A percentile compares a stretch with the other conserved stretches of the same genome.
Conservation (phyloP, 805 yeast genomes). For the Lachancea thermotolerans region DNA sequence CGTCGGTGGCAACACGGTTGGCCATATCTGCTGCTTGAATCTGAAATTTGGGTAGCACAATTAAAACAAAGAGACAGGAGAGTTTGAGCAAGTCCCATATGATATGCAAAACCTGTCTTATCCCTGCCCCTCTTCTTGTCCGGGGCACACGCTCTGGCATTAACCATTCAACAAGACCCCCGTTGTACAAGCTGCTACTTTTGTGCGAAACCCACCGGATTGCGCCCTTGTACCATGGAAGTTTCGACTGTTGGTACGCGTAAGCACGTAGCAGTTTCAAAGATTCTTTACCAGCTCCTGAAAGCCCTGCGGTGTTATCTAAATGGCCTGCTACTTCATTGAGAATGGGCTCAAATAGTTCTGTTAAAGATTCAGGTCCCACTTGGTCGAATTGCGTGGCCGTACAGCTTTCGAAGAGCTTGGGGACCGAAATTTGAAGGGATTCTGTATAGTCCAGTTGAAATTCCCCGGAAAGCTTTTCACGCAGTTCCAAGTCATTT, state of each 20-base stretch:
- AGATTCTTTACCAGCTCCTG: not conserved
- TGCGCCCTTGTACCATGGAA: conserved; percentile 4
- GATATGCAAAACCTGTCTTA: conserved; percentile 11
- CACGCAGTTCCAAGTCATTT: not conserved
- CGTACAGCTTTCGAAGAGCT: conserved; percentile 5
- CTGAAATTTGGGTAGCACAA: conserved; percentile 19
- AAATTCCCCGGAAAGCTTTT: not conserved
- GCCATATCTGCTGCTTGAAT: conserved; percentile 5
- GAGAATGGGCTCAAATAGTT: conserved; percentile 5
- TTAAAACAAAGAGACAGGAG: conserved; percentile 16
- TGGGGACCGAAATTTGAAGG: conserved; percentile 2
- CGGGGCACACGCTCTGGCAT: conserved; percentile 17
- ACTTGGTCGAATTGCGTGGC: conserved; percentile 5
- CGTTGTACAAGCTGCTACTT: conserved; percentile 2
- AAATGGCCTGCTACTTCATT: not conserved
- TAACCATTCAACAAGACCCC: conserved; percentile 11
- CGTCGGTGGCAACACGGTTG: not conserved
- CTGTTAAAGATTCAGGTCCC: not conserved
- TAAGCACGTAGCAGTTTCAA: conserved; percentile 1
- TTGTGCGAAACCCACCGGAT: conserved; percentile 4
- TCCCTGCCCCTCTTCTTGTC: not conserved
- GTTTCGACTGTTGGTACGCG: not conserved
- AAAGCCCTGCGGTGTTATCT: not conserved
- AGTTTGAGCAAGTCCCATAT: conserved; percentile 17
- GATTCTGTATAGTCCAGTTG: conserved; percentile 3